phyloP scores from a whole-genome alignment of 495 filamentous ascomycete species.

The Terfezia claveryi region DNA sequence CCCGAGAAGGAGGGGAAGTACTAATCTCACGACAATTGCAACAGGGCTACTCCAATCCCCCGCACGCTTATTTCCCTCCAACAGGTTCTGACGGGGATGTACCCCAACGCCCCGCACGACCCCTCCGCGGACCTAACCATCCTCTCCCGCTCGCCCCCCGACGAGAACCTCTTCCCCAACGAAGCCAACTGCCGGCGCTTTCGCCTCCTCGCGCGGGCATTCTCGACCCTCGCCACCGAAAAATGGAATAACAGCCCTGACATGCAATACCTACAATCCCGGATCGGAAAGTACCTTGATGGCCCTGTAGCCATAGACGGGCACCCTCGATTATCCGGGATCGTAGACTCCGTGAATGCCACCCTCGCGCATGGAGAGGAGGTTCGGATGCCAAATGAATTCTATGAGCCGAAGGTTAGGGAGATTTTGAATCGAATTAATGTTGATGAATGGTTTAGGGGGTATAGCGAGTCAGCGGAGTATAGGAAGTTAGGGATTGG shows the following conservation, averaged over 20 bases:
- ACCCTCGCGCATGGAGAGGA: conserved; percentile 64
- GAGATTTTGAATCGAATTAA: conserved; percentile 54
- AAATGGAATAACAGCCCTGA: conserved; percentile 66
- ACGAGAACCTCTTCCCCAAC: conserved; percentile 88
- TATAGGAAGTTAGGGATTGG: conserved; percentile 78
- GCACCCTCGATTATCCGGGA: conserved; percentile 62
- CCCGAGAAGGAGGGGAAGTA: neutral
- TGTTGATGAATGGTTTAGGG: conserved; percentile 84
- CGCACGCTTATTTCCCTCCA: conserved; percentile 76
- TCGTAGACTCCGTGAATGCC: conserved; percentile 85
- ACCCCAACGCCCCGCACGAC: conserved; percentile 37
- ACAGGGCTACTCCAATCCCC: conserved; percentile 48
- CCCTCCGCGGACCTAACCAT: conserved; percentile 37
- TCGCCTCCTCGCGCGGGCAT: conserved; percentile 52
- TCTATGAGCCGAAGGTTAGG: conserved; percentile 57
- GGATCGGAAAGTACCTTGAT: conserved; percentile 68
- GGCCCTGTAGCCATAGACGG: conserved; percentile 56
- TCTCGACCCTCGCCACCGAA: conserved; percentile 58
- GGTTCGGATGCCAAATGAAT: conserved; percentile 57
- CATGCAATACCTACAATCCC: conserved; percentile 59
- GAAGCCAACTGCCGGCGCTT: conserved; percentile 68
- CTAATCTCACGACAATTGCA: neutral
- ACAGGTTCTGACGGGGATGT: conserved; percentile 74
- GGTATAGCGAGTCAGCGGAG: conserved; percentile 62
- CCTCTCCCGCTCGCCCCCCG: conserved; percentile 42